Conservation (phyloP, 2,329 filamentous ascomycete genomes). For the Elsinoe australis region DNA sequence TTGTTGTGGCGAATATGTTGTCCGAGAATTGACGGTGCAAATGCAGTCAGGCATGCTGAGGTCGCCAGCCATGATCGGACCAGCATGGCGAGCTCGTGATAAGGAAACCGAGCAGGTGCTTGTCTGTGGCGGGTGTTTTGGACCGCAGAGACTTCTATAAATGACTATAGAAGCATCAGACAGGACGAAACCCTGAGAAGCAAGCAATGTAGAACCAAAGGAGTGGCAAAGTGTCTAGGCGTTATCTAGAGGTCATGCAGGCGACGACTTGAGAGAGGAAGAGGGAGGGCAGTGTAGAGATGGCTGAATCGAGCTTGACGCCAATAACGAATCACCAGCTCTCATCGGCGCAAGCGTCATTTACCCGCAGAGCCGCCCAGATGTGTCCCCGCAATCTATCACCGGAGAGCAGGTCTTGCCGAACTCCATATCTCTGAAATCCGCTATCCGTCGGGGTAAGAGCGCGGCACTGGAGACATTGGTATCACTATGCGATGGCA, state of each 20-base stretch:
- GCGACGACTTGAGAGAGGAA: background rate
- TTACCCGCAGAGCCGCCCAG: slow-evolving; percentile 7
- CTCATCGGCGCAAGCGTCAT: slow-evolving; percentile 6
- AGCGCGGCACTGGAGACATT: background rate
- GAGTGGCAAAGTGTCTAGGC: background rate
- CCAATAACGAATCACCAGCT: slow-evolving; percentile 14
- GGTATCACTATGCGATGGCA: too few species aligned
- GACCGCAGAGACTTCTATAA: too few species aligned
- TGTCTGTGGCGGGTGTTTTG: background rate
- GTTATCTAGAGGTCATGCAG: background rate
- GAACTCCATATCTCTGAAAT: background rate
- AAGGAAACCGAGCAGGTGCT: background rate
- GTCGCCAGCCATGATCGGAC: slow-evolving; percentile 9
- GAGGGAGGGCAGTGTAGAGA: slow-evolving; percentile 1
- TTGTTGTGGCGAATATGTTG: slow-evolving; percentile 16
- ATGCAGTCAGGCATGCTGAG: background rate
- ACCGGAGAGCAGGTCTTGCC: background rate
- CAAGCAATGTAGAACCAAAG: background rate
- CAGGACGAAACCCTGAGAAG: too few species aligned
- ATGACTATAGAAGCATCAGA: background rate
- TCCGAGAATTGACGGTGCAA: background rate
- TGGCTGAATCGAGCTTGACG: slow-evolving; percentile 5
- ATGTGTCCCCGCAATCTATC: slow-evolving; percentile 1
- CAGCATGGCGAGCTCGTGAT: slow-evolving; percentile 13
- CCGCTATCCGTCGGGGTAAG: background rate